phyloP scores from a whole-genome alignment of 2,329 filamentous ascomycete species.

The Aspergillus sergii region DNA sequence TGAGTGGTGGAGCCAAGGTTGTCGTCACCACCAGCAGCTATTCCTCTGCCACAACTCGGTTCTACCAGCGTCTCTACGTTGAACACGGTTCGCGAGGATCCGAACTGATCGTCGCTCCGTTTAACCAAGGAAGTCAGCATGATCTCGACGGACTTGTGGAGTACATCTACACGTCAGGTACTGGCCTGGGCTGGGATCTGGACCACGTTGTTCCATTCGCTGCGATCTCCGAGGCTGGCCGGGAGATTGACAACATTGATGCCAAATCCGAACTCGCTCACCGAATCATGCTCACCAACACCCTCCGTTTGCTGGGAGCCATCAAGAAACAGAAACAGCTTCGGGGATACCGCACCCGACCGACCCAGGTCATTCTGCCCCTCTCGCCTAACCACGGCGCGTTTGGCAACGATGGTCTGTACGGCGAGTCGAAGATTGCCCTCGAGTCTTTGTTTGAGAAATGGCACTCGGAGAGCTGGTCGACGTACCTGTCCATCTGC shows the following conservation, averaged over 20 bases:
- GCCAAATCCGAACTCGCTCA: conserved; percentile 97
- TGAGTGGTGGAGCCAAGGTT: conserved; percentile 95
- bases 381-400: conserved; percentile 98
- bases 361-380: conserved; percentile 93
- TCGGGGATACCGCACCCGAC: conserved; percentile 89
- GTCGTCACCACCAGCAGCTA: conserved; percentile 95
- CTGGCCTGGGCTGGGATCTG: conserved; percentile 95
- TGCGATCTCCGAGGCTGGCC: conserved; percentile 95
- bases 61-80: conserved; percentile 98
- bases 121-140: conserved; percentile 98
- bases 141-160: conserved; percentile 91
- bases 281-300: conserved; percentile 98
- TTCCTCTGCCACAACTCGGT: conserved; percentile 96
- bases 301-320: conserved; percentile 83
- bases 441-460: conserved; percentile 97
- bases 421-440: conserved; percentile 96
- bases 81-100: conserved; percentile 91
- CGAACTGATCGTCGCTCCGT: conserved; percentile 95
- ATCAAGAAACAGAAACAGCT: conserved; percentile 90
- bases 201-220: conserved; percentile 96
- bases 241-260: conserved; percentile 95
- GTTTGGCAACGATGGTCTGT: conserved; percentile 96
- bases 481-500: conserved; percentile 95
- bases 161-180: conserved; percentile 97
- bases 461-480: conserved; percentile 98